Evolutionary conservation across 345 rosid genomes (phyloP).

Genomic region (Melastoma malabathricum): DNA sequence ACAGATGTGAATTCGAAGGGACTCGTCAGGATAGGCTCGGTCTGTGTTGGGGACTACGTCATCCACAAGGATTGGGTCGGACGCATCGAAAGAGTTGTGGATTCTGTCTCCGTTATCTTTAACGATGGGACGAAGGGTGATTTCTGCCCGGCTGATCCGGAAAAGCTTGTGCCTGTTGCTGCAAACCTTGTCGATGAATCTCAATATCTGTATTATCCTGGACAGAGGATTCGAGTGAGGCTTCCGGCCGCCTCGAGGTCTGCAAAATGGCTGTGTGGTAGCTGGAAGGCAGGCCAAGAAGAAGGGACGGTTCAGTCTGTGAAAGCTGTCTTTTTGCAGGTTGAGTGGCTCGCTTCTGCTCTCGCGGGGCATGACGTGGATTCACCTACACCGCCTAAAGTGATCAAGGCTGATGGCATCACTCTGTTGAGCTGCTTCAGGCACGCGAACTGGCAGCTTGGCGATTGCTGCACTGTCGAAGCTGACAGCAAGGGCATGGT

Average conservation of each 20-base stretch:
- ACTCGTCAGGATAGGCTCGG: constrained; percentile 42
- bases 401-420: constrained; percentile 43
- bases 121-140: constrained; percentile 68
- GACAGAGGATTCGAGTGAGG: constrained; percentile 66
- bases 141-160: constrained; percentile 42
- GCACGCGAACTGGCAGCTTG: constrained; percentile 82
- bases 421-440: constrained; percentile 47
- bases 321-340: constrained; percentile 51
- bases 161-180: constrained; percentile 43
- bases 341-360: constrained; percentile 74
- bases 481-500: constrained; percentile 14
- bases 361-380: constrained; percentile 18
- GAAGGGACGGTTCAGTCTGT: constrained; percentile 61
- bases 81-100: constrained; percentile 48
- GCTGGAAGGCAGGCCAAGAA: constrained; percentile 45
- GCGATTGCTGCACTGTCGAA: constrained; percentile 68
- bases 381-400: constrained; percentile 31
- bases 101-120: constrained; percentile 42
- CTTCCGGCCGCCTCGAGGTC: constrained; percentile 36
- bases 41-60: constrained; percentile 70
- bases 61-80: constrained; percentile 75
- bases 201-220: constrained; percentile 55
- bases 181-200: constrained; percentile 59
- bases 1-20: constrained; percentile 47
- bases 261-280: constrained; percentile 64